Conservation (phyloP, 2,329 filamentous ascomycete genomes). For the Ophiostoma sp. region DNA sequence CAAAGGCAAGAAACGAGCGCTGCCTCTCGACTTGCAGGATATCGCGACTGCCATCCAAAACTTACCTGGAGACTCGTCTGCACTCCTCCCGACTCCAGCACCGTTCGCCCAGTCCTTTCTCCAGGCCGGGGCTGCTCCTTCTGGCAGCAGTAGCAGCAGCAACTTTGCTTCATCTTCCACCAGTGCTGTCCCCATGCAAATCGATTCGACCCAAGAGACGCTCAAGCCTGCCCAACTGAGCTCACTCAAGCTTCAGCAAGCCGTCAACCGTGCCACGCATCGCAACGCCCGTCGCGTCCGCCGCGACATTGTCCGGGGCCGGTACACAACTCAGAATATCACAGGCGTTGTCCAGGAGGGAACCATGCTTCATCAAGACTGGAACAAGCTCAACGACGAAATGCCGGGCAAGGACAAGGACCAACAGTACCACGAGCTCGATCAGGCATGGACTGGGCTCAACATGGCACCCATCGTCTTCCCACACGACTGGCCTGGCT, state of each 20-base stretch:
- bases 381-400: background rate
- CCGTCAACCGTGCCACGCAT: conserved; percentile 6
- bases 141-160: background rate
- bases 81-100: conserved; percentile 15
- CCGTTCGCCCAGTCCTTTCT: background rate
- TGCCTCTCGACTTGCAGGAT: conserved; percentile 18
- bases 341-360: background rate
- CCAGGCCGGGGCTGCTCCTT: background rate
- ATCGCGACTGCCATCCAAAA: conserved; percentile 17
- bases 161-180: background rate
- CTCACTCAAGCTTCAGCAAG: background rate
- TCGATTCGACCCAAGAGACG: background rate
- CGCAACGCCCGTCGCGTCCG: background rate
- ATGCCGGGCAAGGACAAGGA: background rate
- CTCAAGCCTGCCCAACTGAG: background rate
- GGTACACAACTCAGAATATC: background rate
- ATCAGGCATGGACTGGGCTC: conserved; percentile 12
- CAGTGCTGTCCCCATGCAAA: background rate
- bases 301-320: background rate
- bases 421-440: background rate
- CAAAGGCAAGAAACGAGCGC: conserved; percentile 16
- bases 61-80: conserved; percentile 14
- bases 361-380: background rate
- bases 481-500: background rate
- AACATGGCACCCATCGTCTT: background rate